phyloP scores from a whole-genome alignment of 768 basidiomycete species.

The Tulasnella sp. region DNA sequence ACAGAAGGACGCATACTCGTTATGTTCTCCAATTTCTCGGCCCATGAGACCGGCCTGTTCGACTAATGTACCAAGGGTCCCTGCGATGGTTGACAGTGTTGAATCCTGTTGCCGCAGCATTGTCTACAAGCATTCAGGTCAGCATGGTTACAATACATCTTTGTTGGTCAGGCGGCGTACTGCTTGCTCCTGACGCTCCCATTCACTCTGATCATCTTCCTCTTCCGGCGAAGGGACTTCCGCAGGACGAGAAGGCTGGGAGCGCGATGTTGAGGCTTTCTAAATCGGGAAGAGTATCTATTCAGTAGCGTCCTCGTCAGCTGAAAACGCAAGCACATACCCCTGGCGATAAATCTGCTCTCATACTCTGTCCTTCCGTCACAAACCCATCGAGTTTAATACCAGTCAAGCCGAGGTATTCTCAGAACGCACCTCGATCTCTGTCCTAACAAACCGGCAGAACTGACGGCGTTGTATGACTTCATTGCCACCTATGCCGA shows the following conservation, averaged over 20 bases:
- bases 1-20: slow-evolving; percentile 53
- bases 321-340: slow-evolving; percentile 17
- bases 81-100: slow-evolving; percentile 77
- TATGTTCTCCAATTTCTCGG: slow-evolving; percentile 81
- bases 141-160: not conserved
- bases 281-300: not conserved
- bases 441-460: slow-evolving; percentile 57
- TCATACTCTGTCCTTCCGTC: slow-evolving; percentile 59
- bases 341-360: slow-evolving; percentile 39
- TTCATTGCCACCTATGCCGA: slow-evolving; percentile 70
- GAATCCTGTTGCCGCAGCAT: slow-evolving; percentile 83
- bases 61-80: slow-evolving; percentile 71
- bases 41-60: slow-evolving; percentile 95
- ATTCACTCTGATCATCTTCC: slow-evolving; percentile 60
- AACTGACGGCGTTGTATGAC: slow-evolving; percentile 66
- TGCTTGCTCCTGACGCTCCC: slow-evolving; percentile 82
- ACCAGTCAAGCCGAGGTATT: not conserved
- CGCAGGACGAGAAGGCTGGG: not conserved
- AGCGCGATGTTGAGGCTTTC: not conserved
- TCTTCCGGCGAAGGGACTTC: slow-evolving; percentile 21
- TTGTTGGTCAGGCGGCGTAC: slow-evolving; percentile 29
- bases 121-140: slow-evolving; percentile 39
- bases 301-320: too few species aligned
- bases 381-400: not conserved
- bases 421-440: slow-evolving; percentile 59